Conservation (phyloP, 2,329 filamentous ascomycete species). For the Lasiodiplodia sp. region DNA sequence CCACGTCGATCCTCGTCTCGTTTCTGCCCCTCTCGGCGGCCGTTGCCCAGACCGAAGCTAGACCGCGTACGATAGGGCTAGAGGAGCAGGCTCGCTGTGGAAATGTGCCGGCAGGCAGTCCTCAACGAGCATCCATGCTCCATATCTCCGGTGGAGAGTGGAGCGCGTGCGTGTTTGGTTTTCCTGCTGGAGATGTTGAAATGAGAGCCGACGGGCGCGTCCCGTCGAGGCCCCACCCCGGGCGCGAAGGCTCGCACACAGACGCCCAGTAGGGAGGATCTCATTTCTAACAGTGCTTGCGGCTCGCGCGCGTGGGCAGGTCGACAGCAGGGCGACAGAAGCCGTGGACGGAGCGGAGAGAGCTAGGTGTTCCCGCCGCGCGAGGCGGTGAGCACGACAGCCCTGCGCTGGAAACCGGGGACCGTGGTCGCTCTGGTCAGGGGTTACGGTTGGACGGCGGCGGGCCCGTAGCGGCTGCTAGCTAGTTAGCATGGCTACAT, state of each 20-base stretch:
- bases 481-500: neutral
- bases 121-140: slow-evolving; percentile 17
- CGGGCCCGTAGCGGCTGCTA: slow-evolving; percentile 1
- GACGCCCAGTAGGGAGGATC: slow-evolving; percentile 12
- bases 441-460: slow-evolving; percentile 22
- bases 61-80: neutral
- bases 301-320: neutral
- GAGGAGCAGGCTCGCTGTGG: neutral
- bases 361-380: neutral
- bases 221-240: slow-evolving; percentile 3
- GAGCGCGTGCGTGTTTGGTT: neutral
- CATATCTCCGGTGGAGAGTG: slow-evolving; percentile 8
- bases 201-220: slow-evolving; percentile 5
- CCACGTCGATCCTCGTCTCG: slow-evolving; percentile 9
- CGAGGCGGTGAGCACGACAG: slow-evolving; percentile 19
- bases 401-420: neutral
- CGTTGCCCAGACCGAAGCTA: slow-evolving; percentile 24
- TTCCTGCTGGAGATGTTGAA: slow-evolving; percentile 12
- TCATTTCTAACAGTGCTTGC: slow-evolving; percentile 14
- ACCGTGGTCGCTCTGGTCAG: slow-evolving; percentile 7
- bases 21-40: slow-evolving; percentile 17
- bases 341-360: neutral
- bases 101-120: slow-evolving; percentile 6
- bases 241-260: slow-evolving; percentile 1
- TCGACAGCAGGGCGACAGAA: neutral